Base-by-base conservation (phyloP, 1,284 basidiomycete species). In the Anthracocystis setariae region DNA sequence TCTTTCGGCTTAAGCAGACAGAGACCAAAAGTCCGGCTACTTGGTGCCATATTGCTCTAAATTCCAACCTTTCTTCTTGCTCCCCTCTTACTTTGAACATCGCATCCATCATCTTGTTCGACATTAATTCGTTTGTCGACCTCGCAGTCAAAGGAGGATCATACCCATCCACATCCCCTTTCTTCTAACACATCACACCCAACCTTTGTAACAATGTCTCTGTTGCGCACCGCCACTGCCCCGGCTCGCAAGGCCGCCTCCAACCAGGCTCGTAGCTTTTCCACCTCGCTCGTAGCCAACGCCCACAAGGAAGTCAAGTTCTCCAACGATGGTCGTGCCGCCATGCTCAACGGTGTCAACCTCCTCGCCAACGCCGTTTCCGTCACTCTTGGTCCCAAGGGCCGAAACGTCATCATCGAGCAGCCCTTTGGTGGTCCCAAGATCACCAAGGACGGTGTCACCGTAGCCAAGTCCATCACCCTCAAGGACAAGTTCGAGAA, bases 401-500 rank as follows among this genome's bases (percentile, higher is more conserved):
- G 92, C 90, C 89, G 95, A 80, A 98, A 97, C 84, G 95, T 98
- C 80, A 98, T 98, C 86, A 97, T 98, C 82, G 94, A 98, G 84
- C 95, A 98, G 87, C 89, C 93, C 35, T 98, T 91, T 80, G 95
- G 95, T 78, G 93, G 93, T 50, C 95, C 95, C 71, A 98, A 98
- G 77, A 96, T 97, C 84, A 97, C 94, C 81, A 97, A 97, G 86
- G 94, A 98, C 84, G 95, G 95, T 90, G 95, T 98, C 25, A 96
- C 94, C 39, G 95, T 98, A 42, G 95, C 95, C 67, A 97, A 96
- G 87, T 87, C 93, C 23, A 94, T 98, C 82, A 87, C 90, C 12
- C 88, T 98, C 82, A 90, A 98, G 86, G 94, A 98, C 89, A 96
- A 94, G 86, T 97, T 98, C 80, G 93, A 98, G 88, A 98, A 98